These are phyloP conservation scores for Chenopodium quinoa DNA, from an alignment of 148 eudicot species.

Conservation along the genomic window DNA sequence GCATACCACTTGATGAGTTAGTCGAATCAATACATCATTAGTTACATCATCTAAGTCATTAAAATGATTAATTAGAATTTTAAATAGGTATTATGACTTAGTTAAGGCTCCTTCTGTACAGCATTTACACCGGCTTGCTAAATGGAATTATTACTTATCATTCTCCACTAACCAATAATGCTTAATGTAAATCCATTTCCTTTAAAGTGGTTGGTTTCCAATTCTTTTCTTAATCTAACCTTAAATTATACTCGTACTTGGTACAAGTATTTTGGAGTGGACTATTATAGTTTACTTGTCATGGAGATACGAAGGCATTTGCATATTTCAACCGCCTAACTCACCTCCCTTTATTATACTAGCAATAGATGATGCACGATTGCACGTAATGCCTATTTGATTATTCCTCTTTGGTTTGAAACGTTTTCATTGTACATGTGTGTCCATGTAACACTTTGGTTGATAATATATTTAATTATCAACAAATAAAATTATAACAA, in stretches of 20 bases:
- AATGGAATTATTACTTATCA: background rate
- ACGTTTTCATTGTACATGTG: no score
- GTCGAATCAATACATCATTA: conserved; percentile 1
- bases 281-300: no score
- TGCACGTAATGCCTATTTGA: no score
- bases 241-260: background rate
- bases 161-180: conserved; percentile 3
- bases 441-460: no score
- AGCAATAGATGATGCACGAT: no score
- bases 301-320: no score
- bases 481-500: no score
- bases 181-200: conserved; percentile 6
- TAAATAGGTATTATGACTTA: background rate
- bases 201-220: background rate
- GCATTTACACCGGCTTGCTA: background rate
- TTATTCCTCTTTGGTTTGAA: no score
- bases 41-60: background rate
- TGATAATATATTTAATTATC: no score
- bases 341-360: no score
- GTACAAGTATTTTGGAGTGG: no score
- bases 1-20: background rate
- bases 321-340: no score
- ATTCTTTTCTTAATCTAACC: background rate
- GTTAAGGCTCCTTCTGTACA: background rate
- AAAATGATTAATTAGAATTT: background rate